Conservation (phyloP, 2,329 filamentous ascomycete species). For the Beauveria medogensis region DNA sequence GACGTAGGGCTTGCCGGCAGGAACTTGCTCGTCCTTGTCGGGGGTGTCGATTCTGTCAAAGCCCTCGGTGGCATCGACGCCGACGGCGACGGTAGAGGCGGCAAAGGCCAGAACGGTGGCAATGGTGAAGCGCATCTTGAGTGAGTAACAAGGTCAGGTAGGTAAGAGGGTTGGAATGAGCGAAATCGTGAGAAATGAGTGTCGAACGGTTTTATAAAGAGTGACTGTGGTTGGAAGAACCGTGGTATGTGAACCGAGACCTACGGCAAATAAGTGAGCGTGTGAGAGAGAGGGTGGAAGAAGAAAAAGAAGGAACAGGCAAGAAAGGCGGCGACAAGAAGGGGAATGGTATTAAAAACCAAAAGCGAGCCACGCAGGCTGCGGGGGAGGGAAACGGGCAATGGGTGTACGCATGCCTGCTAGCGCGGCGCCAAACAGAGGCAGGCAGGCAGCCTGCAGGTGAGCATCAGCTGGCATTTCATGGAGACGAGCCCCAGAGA, state of each 20-base stretch:
- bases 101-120: slow-evolving; percentile 44
- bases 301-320: not conserved
- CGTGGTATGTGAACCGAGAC: not conserved
- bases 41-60: slow-evolving; percentile 49
- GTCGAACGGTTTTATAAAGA: slow-evolving; percentile 1
- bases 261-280: not conserved
- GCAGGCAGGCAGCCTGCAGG: no score
- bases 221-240: slow-evolving; percentile 2
- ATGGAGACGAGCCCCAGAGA: no score
- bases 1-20: slow-evolving; percentile 40
- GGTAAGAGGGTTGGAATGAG: not conserved
- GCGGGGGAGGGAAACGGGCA: no score
- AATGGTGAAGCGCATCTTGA: slow-evolving; percentile 48
- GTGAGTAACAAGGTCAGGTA: not conserved
- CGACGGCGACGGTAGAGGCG: slow-evolving; percentile 37
- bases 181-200: not conserved
- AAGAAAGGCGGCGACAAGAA: not conserved
- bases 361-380: no score
- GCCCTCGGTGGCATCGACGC: slow-evolving; percentile 35
- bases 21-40: slow-evolving; percentile 31
- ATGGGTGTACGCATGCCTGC: no score
- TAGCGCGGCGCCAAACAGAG: no score
- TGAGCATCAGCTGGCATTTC: no score
- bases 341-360: not conserved
- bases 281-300: not conserved